Conservation (phyloP, 306 rosid species). For the Styphnolobium japonicum region DNA sequence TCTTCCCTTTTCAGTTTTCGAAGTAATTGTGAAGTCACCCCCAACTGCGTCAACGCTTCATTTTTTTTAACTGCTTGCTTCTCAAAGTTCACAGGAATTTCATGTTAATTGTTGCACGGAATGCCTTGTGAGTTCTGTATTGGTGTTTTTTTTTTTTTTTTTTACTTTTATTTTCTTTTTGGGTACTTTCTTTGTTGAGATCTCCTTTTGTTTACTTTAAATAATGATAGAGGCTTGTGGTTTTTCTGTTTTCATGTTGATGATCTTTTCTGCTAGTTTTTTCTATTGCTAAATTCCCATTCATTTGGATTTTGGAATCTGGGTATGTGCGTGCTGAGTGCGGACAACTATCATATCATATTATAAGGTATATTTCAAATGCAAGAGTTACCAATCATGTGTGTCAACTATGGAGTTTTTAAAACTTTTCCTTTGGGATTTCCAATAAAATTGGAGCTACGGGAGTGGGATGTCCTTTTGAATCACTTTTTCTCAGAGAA, state of each 20-base stretch:
- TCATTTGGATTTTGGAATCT: neutral
- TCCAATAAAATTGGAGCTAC: neutral
- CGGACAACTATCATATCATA: neutral
- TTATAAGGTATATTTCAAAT: neutral
- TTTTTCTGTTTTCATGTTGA: neutral
- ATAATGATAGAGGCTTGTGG: neutral
- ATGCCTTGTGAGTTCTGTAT: neutral
- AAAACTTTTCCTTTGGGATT: neutral
- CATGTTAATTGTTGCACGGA: constrained; percentile 14
- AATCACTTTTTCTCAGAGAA: neutral
- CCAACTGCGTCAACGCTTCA: neutral
- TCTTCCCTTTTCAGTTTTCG: neutral
- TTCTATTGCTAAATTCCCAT: constrained; percentile 6
- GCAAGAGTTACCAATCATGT: neutral
- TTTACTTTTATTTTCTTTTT: neutral
- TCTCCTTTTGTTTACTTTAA: neutral
- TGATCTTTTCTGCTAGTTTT: neutral
- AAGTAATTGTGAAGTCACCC: neutral
- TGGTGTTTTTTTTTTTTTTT: neutral
- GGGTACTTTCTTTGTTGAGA: neutral
- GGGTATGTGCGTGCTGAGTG: neutral
- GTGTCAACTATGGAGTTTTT: neutral
- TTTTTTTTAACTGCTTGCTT: constrained; percentile 8
- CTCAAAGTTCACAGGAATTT: neutral
- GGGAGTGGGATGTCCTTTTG: neutral